Evolutionary conservation across 2,329 filamentous ascomycete genomes (phyloP), one percentile per base, ranked within the genome.

Genomic region (Xylariales sp.): DNA sequence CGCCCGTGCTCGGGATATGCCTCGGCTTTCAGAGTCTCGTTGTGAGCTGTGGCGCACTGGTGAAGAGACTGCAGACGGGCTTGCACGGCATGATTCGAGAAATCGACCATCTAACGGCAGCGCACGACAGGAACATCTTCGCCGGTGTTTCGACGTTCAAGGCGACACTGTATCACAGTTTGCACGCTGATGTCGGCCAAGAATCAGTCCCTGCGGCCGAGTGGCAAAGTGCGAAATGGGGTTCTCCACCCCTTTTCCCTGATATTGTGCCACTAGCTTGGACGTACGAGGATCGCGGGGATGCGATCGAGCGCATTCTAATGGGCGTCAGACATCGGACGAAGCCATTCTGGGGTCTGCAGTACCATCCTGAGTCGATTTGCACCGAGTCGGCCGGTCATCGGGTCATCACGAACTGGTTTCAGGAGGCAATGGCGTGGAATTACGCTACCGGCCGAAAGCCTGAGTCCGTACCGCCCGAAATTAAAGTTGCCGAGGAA

Each of bases 331-430:
- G 85, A 70, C 93, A 97, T 77, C 80, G 77, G 18, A 76, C 71
- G 0, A 90, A 89, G 71, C 94, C 94, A 0, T 92, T 95, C 70
- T 97, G 92, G 90, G 94, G 92, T 0, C 84, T 97, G 18, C 94
- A 97, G 76, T 97, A 96, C 74, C 94, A 97, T 75, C 94, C 94
- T 0, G 94, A 97, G 78, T 97, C 93, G 0, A 87, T 93, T 14
- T 97, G 93, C 78, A 97, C 94, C 3, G 91, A 93, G 46, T 80
- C 83, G 3, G 85, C 86, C 67, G 90, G 91, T 1, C 86, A 85
- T 23, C 81, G 82, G 14, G 83, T 97, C 32, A 83, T 97, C 43
- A 79, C 79, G 58, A 93, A 92, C 74, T 97, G 94, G 93, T 96
- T 94, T 85, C 76, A 78, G 4, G 83, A 88, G 75, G 89, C 90